Evolutionary conservation across 2,329 filamentous ascomycete genomes (phyloP).

Genomic region (Diaporthe velutina): DNA sequence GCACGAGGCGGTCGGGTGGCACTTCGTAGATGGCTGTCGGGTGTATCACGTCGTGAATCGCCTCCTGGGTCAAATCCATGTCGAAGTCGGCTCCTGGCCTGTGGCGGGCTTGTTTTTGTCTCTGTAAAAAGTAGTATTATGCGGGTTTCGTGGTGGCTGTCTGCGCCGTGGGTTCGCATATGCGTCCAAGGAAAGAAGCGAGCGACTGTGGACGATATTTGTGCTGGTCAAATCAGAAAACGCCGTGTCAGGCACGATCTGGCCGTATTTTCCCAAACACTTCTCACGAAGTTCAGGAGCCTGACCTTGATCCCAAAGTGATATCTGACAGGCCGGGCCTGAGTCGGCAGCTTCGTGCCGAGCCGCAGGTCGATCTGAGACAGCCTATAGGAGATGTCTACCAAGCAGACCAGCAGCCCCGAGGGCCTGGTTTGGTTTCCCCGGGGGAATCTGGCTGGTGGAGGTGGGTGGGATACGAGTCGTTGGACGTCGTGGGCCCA

Average conservation of each 20-base stretch:
- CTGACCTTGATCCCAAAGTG: conserved; percentile 7
- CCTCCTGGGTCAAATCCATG: conserved; percentile 67
- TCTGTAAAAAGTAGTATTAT: not conserved
- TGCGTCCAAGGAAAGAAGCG: not conserved
- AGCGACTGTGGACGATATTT: conserved; percentile 1
- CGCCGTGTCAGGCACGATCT: not conserved
- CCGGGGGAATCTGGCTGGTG: conserved; percentile 23
- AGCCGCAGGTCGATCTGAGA: conserved; percentile 21
- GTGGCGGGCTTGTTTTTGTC: not conserved
- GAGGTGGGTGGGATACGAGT: conserved; percentile 13
- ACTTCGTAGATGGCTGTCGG: conserved; percentile 60
- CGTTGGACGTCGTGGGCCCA: conserved; percentile 14
- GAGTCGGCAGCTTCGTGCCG: conserved; percentile 22
- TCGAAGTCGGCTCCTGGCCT: not conserved
- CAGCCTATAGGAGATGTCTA: conserved; percentile 18
- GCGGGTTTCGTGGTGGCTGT: not conserved
- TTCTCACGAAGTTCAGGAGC: not conserved
- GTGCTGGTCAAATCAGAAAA: not conserved
- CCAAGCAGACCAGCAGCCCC: conserved; percentile 1
- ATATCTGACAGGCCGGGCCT: conserved; percentile 26
- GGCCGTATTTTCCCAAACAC: not conserved
- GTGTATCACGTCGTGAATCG: conserved; percentile 69
- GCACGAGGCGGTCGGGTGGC: not conserved
- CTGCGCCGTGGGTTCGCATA: not conserved
- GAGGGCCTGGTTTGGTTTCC: conserved; percentile 11